A percentile compares a stretch with the other conserved stretches of the same genome.
Conservation (phyloP, 257 asterid species). For the Solanum chmielewskii region DNA sequence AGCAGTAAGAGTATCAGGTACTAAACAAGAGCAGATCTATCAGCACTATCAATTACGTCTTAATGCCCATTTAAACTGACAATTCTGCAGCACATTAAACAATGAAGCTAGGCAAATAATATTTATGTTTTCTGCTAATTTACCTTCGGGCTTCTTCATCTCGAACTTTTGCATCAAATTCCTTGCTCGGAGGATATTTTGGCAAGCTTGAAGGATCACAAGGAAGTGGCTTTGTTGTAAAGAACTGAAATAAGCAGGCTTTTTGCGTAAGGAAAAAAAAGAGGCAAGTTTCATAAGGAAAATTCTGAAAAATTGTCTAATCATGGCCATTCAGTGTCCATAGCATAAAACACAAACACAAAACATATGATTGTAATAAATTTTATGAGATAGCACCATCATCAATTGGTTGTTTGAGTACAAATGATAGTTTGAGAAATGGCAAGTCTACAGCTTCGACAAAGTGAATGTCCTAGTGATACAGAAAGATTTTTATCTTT, state of each 20-base stretch:
- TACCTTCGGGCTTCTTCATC: slow-evolving; percentile 95
- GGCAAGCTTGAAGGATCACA: slow-evolving; percentile 94
- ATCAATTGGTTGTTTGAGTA: background rate
- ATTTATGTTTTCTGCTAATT: background rate
- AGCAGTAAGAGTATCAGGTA: background rate
- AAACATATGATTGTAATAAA: background rate
- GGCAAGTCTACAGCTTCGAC: background rate
- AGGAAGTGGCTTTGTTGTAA: slow-evolving; percentile 67
- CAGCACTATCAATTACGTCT: background rate
- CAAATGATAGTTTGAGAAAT: background rate
- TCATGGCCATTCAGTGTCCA: background rate
- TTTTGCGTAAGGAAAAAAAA: background rate
- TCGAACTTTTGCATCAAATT: slow-evolving; percentile 86
- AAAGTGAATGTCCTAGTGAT: background rate
- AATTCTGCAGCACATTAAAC: background rate
- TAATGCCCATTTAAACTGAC: background rate
- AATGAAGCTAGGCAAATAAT: background rate
- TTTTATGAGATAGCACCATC: background rate
- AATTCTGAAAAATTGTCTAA: background rate
- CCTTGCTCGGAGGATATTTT: slow-evolving; percentile 93
- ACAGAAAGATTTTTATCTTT: background rate
- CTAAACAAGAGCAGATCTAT: background rate
- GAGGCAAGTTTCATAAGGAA: background rate
- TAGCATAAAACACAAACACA: background rate
- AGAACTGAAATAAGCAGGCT: slow-evolving; percentile 39